phyloP scores from a whole-genome alignment of 1,284 basidiomycete genomes.

The Trichosporon ovoides region DNA sequence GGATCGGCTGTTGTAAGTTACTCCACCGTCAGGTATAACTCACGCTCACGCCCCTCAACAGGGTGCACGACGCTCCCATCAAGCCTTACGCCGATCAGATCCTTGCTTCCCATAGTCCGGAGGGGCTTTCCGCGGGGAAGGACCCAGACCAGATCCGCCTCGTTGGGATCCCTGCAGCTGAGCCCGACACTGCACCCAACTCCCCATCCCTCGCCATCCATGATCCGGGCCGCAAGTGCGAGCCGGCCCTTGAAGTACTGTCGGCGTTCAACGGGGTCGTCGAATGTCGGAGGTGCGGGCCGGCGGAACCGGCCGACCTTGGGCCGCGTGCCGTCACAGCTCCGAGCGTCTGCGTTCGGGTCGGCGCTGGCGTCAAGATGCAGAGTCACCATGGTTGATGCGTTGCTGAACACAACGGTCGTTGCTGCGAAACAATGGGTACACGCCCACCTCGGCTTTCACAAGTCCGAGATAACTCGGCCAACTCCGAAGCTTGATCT shows the following conservation, averaged over 20 bases:
- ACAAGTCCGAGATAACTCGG: background rate
- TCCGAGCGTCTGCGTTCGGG: background rate
- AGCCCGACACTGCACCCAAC: conserved; percentile 23
- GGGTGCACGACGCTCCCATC: conserved; percentile 2
- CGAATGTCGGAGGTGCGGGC: conserved; percentile 23
- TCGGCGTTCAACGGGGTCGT: conserved; percentile 15
- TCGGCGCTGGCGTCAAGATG: too few species aligned
- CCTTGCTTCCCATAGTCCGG: conserved; percentile 17
- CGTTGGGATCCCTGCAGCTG: conserved; percentile 22
- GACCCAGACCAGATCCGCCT: conserved; percentile 21
- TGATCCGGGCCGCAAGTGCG: conserved; percentile 26
- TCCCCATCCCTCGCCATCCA: conserved; percentile 28
- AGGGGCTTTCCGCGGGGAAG: conserved; percentile 23
- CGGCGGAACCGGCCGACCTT: conserved; percentile 20
- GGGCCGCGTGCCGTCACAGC: conserved; percentile 5
- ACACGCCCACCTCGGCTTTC: background rate
- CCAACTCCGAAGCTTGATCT: background rate
- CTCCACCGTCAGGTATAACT: too few species aligned
- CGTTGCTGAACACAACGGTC: too few species aligned
- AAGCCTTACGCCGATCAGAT: conserved; percentile 21
- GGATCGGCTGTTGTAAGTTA: conserved; percentile 19
- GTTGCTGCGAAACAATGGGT: too few species aligned
- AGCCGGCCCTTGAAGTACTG: conserved; percentile 24
- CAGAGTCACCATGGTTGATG: background rate
- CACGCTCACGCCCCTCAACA: conserved; percentile 13